Percentiles rank a stretch among this genome's conserved stretches.
Evolutionary conservation across 257 asterid species (phyloP).

Genomic region (Fraxinus americana): DNA sequence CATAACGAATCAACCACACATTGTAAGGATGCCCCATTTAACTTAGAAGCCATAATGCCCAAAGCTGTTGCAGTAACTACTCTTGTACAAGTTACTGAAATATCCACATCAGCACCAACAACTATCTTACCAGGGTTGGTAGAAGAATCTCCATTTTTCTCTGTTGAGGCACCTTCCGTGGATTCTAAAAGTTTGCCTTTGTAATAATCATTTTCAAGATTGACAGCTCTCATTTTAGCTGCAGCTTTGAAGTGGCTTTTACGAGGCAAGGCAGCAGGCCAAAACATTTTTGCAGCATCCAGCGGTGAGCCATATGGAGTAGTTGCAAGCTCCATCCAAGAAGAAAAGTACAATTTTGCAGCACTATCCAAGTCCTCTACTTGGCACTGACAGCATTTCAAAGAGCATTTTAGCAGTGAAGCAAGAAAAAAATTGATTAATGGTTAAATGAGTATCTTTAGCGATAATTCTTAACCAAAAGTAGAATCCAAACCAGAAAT

Average conservation of each 20-base stretch:
- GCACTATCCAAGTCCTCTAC: constrained; percentile 81
- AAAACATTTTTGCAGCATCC: constrained; percentile 90
- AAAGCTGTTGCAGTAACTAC: constrained; percentile 86
- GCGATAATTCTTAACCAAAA: background rate
- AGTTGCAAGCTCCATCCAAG: constrained; percentile 92
- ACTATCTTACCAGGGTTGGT: constrained; percentile 64
- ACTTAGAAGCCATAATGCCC: constrained; percentile 85
- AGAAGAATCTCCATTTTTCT: constrained; percentile 67
- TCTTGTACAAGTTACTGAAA: constrained; percentile 84
- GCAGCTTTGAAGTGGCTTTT: constrained; percentile 96
- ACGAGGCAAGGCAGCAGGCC: constrained; percentile 96
- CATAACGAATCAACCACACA: constrained; percentile 75
- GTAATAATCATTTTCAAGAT: constrained; percentile 58
- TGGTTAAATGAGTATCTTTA: background rate
- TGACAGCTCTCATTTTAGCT: constrained; percentile 92
- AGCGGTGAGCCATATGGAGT: constrained; percentile 88
- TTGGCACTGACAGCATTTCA: constrained; percentile 58
- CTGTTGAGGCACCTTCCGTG: constrained; percentile 47
- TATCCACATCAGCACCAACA: constrained; percentile 92
- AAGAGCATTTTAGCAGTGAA: constrained; percentile 24
- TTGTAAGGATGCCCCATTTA: constrained; percentile 60
- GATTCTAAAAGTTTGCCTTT: constrained; percentile 47
- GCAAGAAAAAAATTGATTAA: background rate
- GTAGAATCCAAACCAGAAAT: background rate
- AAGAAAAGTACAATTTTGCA: constrained; percentile 69